Evolutionary conservation across 2,329 filamentous ascomycete genomes (phyloP).

Genomic region (Fusarium pseudonygamai): DNA sequence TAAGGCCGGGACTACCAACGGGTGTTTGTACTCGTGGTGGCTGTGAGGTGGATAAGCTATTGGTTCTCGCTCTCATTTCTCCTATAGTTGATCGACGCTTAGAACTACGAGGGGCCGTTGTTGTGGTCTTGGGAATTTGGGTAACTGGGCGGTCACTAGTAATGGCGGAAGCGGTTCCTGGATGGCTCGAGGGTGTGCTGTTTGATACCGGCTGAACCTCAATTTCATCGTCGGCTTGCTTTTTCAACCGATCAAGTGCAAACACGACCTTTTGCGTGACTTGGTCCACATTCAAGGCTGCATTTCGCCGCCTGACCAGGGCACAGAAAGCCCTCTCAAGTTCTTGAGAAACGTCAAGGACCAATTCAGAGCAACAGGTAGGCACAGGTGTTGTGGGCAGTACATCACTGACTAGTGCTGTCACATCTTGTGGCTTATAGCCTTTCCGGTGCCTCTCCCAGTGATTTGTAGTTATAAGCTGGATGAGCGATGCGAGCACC

Average conservation of each 20-base stretch:
- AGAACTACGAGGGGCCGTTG: constrained; percentile 25
- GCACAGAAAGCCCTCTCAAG: constrained; percentile 62
- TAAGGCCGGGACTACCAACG: constrained; percentile 28
- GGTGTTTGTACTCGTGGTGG: constrained; percentile 37
- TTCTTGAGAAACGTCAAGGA: constrained; percentile 57
- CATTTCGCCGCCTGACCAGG: constrained; percentile 53
- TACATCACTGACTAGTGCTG: constrained; percentile 41
- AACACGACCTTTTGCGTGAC: constrained; percentile 59
- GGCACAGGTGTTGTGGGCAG: constrained; percentile 46
- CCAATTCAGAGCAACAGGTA: constrained; percentile 61
- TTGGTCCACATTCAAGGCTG: constrained; percentile 53
- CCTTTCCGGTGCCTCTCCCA: constrained; percentile 56
- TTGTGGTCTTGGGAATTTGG: constrained; percentile 35
- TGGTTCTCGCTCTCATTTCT: constrained; percentile 19
- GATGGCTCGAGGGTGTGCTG: constrained; percentile 24
- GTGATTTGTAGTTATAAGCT: constrained; percentile 57
- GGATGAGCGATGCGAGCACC: constrained; percentile 49
- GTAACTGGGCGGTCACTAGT: constrained; percentile 26
- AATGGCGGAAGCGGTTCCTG: constrained; percentile 28
- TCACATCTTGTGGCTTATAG: constrained; percentile 45
- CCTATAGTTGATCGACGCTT: constrained; percentile 28
- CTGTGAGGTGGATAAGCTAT: constrained; percentile 34
- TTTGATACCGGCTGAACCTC: constrained; percentile 26
- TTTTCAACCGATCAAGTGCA: constrained; percentile 37
- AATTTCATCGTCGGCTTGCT: constrained; percentile 20